Conservation (phyloP, 1,139 yeast species). For the Suhomyces kunorum region DNA sequence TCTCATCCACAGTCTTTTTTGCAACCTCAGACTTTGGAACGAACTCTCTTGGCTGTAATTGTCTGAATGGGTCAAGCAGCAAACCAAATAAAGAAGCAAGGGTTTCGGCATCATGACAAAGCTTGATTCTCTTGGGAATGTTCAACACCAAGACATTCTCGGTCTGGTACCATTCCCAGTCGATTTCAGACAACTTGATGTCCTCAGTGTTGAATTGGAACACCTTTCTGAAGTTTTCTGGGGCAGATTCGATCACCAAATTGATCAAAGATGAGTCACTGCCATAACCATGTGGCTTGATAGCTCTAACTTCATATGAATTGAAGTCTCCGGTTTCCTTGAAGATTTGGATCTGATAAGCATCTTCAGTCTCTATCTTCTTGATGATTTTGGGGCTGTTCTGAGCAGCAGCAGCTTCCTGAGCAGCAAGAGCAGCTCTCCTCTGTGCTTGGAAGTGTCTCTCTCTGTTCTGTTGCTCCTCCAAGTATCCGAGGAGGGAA, state of each 20-base stretch:
- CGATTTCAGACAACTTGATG: conserved; percentile 35
- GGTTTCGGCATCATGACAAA: conserved; percentile 17
- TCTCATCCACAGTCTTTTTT: too few species aligned
- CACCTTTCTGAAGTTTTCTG: conserved; percentile 37
- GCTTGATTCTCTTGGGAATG: conserved; percentile 36
- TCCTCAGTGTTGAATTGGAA: conserved; percentile 37
- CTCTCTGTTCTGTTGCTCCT: conserved; percentile 17
- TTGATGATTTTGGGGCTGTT: conserved; percentile 34
- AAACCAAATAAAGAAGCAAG: conserved; percentile 14
- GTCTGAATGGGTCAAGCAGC: conserved; percentile 1
- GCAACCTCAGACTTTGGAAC: too few species aligned
- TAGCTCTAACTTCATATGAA: conserved; percentile 41
- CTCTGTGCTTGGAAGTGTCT: conserved; percentile 16
- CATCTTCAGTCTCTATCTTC: conserved; percentile 40
- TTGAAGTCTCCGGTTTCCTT: conserved; percentile 39
- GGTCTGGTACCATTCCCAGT: conserved; percentile 38
- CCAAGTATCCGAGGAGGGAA: conserved; percentile 9
- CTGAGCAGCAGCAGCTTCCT: conserved; percentile 9
- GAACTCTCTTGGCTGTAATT: neutral
- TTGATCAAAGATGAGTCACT: conserved; percentile 27
- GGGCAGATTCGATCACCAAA: conserved; percentile 31
- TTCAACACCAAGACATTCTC: conserved; percentile 42
- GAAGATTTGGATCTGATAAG: conserved; percentile 41
- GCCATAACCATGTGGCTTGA: conserved; percentile 21
- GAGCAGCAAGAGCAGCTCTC: conserved; percentile 8